Percentiles rank a stretch among this genome's conserved stretches.
Evolutionary conservation across 148 eudicot genomes (phyloP).

Genomic region (Camellia sinensis): DNA sequence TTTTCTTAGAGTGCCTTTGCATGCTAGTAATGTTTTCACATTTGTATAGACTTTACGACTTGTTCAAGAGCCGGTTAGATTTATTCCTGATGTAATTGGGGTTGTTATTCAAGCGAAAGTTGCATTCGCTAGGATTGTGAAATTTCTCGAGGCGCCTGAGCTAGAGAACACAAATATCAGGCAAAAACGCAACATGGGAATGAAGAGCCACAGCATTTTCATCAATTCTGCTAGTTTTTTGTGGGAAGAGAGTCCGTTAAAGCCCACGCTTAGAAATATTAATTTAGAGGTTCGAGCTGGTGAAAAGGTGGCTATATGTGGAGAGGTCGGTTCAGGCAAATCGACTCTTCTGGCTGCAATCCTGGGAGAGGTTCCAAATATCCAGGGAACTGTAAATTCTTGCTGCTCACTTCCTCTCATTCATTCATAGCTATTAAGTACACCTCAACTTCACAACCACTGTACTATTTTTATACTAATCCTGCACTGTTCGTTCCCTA

Average conservation of each 20-base stretch:
- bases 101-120: slow-evolving; percentile 82
- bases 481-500: too few species aligned
- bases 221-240: slow-evolving; percentile 65
- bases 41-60: slow-evolving; percentile 83
- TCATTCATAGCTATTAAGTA: too few species aligned
- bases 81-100: slow-evolving; percentile 79
- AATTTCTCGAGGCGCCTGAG: slow-evolving; percentile 79
- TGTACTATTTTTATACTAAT: not conserved
- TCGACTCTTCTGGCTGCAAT: slow-evolving; percentile 75
- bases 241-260: slow-evolving; percentile 57
- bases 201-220: slow-evolving; percentile 24
- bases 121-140: slow-evolving; percentile 67
- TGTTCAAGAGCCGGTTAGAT: slow-evolving; percentile 84
- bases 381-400: slow-evolving; percentile 65
- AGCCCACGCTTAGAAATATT: slow-evolving; percentile 51
- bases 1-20: slow-evolving; percentile 56
- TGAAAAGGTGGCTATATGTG: slow-evolving; percentile 76
- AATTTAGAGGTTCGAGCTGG: slow-evolving; percentile 58
- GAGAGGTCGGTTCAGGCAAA: slow-evolving; percentile 95
- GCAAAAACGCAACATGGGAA: slow-evolving; percentile 7
- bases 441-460: too few species aligned
- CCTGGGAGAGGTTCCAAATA: slow-evolving; percentile 81
- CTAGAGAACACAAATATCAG: slow-evolving; percentile 51
- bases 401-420: not conserved
- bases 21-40: slow-evolving; percentile 87